Percentiles rank a stretch among this genome's conserved stretches.
These are phyloP conservation scores for Aspergillus diversus DNA, from an alignment of 495 filamentous ascomycete species.

Conservation along the genomic window DNA sequence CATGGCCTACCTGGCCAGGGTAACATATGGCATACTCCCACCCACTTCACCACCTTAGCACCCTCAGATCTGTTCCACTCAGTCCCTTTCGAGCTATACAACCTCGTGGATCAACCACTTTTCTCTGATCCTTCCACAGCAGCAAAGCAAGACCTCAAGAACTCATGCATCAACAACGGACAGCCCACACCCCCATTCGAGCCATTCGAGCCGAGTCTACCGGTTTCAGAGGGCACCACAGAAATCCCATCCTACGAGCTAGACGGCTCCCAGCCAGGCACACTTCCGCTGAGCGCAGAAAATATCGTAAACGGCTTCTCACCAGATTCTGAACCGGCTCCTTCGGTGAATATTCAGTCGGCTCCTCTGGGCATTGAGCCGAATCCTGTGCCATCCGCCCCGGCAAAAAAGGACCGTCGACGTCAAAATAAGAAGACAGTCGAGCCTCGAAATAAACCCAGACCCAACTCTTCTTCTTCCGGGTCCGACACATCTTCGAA, in stretches of 20 bases:
- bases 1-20: background rate
- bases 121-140: background rate
- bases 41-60: background rate
- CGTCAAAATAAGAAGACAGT: no score
- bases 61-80: background rate
- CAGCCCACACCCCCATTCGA: slow-evolving; percentile 48
- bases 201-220: slow-evolving; percentile 23
- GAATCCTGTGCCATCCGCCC: background rate
- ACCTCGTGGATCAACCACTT: background rate
- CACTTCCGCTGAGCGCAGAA: background rate
- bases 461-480: no score
- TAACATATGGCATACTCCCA: background rate
- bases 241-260: background rate
- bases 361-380: background rate
- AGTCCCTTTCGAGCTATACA: background rate
- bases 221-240: slow-evolving; percentile 26
- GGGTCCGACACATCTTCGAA: no score
- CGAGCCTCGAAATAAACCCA: no score
- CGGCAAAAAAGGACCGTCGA: slow-evolving; percentile 22
- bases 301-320: background rate
- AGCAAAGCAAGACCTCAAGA: slow-evolving; percentile 12
- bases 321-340: no score
- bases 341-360: no score
- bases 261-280: background rate
- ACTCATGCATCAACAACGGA: slow-evolving; percentile 46